Base-by-base conservation (phyloP, 2,329 filamentous ascomycete genomes). In the Colletotrichum cuscutae region DNA sequence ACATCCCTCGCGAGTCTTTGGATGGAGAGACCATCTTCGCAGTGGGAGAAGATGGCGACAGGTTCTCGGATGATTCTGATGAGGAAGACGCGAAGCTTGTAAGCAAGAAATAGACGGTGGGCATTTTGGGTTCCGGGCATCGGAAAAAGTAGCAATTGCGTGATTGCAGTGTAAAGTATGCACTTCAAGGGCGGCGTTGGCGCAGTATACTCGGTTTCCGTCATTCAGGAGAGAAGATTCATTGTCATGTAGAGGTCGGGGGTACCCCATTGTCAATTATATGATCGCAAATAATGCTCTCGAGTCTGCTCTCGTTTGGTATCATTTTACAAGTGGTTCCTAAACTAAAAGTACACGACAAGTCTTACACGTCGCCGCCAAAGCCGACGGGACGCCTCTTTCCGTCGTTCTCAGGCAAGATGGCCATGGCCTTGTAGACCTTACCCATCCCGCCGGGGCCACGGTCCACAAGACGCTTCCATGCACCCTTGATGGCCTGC, bases 1-100 rank as follows among this genome's bases (percentile, higher is more conserved):
- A 71, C 81, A 89, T 77, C 86, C 84, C 84, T 19, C 84, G 88
- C 19, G 86, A 89, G 69, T 90, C 88, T 2, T 81, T 90, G 42
- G 95, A 98, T 75, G 95, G 95, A 12, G 97, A 98, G 84, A 98
- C 95, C 0, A 97, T 98, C 74, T 98, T 98, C 78, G 96, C 96
- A 1, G 94, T 98, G 12, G 96, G 95, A 12, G 95, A 97, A 78
- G 93, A 93, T 68, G 90, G 86, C 1, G 95, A 97, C 79, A 94
- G 92, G 80, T 96, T 95, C 87, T 95, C 93, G 19, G 94, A 94
- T 69, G 92, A 94, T 68, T 93, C 92, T 24, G 85, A 85, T 13
- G 88, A 86, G 24, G 91, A 92, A 75, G 90, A 91, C 71, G 88
- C 87, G 22, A 89, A 87, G 63, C 81, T 91, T 75, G 89, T 91